Conservation (phyloP, 192 early-diverging fungal genomes). For the Neocallimastix lanati region DNA sequence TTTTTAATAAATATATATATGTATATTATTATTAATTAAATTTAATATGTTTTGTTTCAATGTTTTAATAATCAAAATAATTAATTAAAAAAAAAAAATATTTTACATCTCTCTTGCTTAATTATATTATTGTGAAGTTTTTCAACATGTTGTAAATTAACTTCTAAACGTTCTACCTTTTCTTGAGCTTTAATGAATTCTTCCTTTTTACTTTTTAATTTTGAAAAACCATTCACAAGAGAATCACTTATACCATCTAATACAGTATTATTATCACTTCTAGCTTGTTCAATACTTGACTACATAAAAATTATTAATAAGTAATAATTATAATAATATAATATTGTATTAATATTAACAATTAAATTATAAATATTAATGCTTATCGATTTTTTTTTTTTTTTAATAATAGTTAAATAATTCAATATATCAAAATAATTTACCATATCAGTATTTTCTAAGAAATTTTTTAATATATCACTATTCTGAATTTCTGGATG, state of each 20-base stretch:
- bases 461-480: conserved; percentile 51
- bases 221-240: conserved; percentile 72
- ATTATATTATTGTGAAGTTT: conserved; percentile 31
- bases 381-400: no score
- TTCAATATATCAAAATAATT: no score
- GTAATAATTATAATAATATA: no score
- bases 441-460: conserved; percentile 54
- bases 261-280: conserved; percentile 32
- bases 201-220: conserved; percentile 74
- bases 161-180: conserved; percentile 60
- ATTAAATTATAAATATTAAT: no score
- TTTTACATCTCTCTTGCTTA: neutral
- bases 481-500: conserved; percentile 65
- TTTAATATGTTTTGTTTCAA: no score
- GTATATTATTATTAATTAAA: no score
- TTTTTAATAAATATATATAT: no score
- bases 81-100: no score
- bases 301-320: neutral
- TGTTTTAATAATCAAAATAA: no score
- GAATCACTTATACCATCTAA: conserved; percentile 72
- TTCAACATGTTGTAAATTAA: conserved; percentile 74
- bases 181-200: conserved; percentile 70
- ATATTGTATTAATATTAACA: no score
- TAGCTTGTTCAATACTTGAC: neutral
- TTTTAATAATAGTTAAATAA: no score